These are phyloP conservation scores for Smithsoniella earleae DNA, from an alignment of 163 green algal species.

Conservation along the genomic window DNA sequence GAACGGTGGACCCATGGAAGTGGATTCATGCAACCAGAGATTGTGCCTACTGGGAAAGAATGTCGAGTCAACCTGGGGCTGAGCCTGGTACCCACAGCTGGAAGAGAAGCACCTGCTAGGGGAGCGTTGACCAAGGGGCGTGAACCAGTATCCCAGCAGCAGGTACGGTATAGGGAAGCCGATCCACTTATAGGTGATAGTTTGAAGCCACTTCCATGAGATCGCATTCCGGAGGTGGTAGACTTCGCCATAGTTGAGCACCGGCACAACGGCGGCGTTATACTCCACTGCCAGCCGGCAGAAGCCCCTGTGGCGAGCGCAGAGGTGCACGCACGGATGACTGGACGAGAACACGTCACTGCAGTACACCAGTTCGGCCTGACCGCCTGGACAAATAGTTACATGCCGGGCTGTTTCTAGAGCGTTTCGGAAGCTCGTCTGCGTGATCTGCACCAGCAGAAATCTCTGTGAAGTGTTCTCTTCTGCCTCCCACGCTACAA, in stretches of 20 bases:
- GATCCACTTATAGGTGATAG: neutral
- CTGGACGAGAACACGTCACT: neutral
- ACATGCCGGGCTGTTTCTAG: neutral
- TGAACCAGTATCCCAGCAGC: neutral
- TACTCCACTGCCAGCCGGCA: constrained; percentile 23
- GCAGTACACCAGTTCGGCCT: constrained; percentile 5
- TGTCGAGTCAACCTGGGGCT: too few relatives aligned
- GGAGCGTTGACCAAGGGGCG: neutral
- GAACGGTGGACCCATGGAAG: too few relatives aligned
- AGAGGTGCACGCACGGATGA: neutral
- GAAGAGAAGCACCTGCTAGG: too few relatives aligned
- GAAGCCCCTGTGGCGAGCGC: constrained; percentile 3
- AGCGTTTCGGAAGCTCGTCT: neutral
- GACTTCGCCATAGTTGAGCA: constrained; percentile 15
- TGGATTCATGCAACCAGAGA: too few relatives aligned
- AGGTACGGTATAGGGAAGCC: constrained; percentile 20
- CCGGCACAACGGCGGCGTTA: neutral
- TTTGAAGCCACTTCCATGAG: neutral
- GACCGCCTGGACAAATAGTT: neutral
- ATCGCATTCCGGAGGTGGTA: constrained; percentile 16
- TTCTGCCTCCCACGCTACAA: neutral
- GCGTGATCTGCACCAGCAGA: constrained; percentile 8
- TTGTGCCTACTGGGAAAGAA: too few relatives aligned
- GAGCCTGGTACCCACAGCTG: too few relatives aligned
- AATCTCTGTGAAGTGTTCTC: neutral